These are phyloP conservation scores for Carex littledalei DNA, from an alignment of 176 grass and related monocot species.

Conservation along the genomic window DNA sequence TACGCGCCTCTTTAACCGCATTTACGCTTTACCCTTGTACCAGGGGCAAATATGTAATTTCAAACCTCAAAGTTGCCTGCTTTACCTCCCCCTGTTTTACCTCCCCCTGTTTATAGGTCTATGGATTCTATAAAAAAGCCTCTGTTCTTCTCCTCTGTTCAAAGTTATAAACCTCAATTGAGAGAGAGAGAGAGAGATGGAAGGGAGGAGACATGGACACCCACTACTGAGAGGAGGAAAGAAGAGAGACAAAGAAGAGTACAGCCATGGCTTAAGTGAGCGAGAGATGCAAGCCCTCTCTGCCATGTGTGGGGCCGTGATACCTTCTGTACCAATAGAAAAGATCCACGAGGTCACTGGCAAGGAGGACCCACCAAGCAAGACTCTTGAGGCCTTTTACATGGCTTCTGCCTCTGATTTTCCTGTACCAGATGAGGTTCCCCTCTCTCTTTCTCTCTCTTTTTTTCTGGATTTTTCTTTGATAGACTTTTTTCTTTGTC, in stretches of 20 bases:
- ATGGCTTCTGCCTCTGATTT: constrained; percentile 46
- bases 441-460: background rate
- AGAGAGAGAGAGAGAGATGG: background rate
- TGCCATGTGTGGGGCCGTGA: constrained; percentile 61
- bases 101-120: background rate
- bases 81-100: background rate
- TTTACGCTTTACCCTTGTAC: background rate
- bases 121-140: background rate
- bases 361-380: constrained; percentile 34
- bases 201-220: constrained; percentile 20
- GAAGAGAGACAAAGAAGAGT: constrained; percentile 31
- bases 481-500: background rate
- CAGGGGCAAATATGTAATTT: background rate
- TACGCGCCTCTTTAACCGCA: constrained; percentile 5
- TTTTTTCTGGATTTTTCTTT: background rate
- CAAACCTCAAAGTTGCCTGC: background rate
- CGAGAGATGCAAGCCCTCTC: constrained; percentile 51
- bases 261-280: constrained; percentile 49
- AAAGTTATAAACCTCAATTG: background rate
- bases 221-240: constrained; percentile 36
- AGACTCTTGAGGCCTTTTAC: constrained; percentile 51
- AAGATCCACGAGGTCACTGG: constrained; percentile 11
- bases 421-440: constrained; percentile 53
- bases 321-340: constrained; percentile 48
- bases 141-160: background rate